Base-by-base conservation (phyloP, 2,329 filamentous ascomycete genomes). In the Gliomastix tumulicola region DNA sequence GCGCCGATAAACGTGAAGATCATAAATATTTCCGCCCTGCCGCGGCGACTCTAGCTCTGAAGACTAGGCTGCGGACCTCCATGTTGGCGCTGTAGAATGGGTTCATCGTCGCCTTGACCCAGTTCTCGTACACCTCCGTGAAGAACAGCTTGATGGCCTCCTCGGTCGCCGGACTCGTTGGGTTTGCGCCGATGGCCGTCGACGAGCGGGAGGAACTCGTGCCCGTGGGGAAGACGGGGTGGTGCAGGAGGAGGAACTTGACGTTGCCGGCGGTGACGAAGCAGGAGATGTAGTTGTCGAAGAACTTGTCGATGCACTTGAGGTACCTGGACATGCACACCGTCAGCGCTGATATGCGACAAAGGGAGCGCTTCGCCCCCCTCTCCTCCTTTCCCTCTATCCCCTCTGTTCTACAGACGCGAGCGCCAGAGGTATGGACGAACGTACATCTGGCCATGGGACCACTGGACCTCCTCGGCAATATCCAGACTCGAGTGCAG, bases 101-200 rank as follows among this genome's bases (percentile, higher is more conserved):
- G 55, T 80, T 97, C 92, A 98, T 97, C 40, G 89, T 80, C 11
- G 89, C 86, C 72, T 98, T 98, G 46, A 95, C 78, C 82, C 90
- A 98, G 48, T 82, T 88, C 64, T 98, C 92, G 64, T 96, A 97
- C 11, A 96, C 85, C 56, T 98, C 92, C 13, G 76, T 73, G 66
- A 98, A 95, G 66, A 97, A 98, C 62, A 87, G 87, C 56, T 88
- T 81, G 49, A 97, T 85, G 5, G 92, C 90, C 65, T 98, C 92
- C 64, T 98, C 92, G 6, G 90, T 94, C 56, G 90, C 87, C 6
- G 88, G 82, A 41, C 82, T 85, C 4, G 82, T 90, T 0, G 90
- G 90, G 59, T 95, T 96, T 47, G 83, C 81, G 38, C 79, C 83
- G 40, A 88, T 82, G 28, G 79, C 79, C n/a, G 82, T 82, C 42